phyloP scores from a whole-genome alignment of 1,284 basidiomycete species.

The Moniliella sp. region DNA sequence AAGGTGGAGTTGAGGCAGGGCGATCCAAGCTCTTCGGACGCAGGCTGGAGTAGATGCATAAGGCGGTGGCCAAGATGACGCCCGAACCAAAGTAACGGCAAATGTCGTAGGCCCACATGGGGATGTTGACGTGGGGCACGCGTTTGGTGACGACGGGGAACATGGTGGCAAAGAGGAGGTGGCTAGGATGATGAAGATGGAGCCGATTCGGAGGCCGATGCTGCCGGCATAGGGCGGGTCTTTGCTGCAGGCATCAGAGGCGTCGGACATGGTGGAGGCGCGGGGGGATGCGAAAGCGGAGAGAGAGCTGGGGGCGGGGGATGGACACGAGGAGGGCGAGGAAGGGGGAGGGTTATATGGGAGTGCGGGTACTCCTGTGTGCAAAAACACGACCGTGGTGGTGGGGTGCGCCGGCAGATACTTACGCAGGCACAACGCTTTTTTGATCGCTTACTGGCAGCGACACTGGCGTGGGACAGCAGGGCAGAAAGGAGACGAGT shows the following conservation, averaged over 20 bases:
- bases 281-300: too few relatives aligned
- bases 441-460: too few relatives aligned
- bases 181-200: constrained; percentile 64
- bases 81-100: constrained; percentile 77
- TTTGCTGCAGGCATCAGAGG: neutral
- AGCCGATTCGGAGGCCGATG: constrained; percentile 41
- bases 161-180: constrained; percentile 44
- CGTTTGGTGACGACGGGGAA: constrained; percentile 59
- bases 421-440: too few relatives aligned
- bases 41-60: constrained; percentile 35
- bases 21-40: constrained; percentile 14
- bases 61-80: constrained; percentile 50
- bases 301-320: too few relatives aligned
- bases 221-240: constrained; percentile 5
- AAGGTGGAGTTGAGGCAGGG: constrained; percentile 19
- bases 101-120: constrained; percentile 38
- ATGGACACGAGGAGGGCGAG: too few relatives aligned
- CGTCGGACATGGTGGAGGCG: too few relatives aligned
- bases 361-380: too few relatives aligned
- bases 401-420: too few relatives aligned
- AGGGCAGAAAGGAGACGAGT: too few relatives aligned
- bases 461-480: too few relatives aligned
- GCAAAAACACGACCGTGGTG: too few relatives aligned
- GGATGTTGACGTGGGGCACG: constrained; percentile 33
- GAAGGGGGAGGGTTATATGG: too few relatives aligned